These are phyloP conservation scores for Saturnispora saitoi DNA, from an alignment of 805 yeast genomes.

Conservation along the genomic window DNA sequence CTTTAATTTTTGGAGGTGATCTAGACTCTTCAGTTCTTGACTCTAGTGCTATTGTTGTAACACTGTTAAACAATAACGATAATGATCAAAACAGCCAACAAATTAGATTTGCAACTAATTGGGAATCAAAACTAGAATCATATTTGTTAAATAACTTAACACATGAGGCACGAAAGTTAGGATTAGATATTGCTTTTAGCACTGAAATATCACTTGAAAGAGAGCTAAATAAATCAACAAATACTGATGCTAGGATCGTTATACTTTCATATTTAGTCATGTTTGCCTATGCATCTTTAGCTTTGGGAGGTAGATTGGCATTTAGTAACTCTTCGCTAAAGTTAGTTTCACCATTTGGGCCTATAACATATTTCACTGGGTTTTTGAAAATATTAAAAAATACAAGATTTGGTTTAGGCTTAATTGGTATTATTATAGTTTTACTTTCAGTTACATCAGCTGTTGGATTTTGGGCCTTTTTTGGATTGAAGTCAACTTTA, in stretches of 20 bases:
- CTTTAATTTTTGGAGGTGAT: constrained; percentile 58
- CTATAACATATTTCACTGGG: constrained; percentile 5
- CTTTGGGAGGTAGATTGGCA: constrained; percentile 46
- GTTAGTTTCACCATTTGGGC: constrained; percentile 7
- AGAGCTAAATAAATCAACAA: constrained; percentile 75
- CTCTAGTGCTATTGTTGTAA: constrained; percentile 68
- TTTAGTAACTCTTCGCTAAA: background rate
- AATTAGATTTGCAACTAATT: constrained; percentile 35
- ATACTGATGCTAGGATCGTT: constrained; percentile 66
- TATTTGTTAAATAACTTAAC: constrained; percentile 37
- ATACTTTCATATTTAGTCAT: constrained; percentile 69
- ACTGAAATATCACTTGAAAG: constrained; percentile 80
- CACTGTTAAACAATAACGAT: constrained; percentile 57
- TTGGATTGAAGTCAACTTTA: constrained; percentile 80
- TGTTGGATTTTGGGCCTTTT: constrained; percentile 66
- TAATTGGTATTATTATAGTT: constrained; percentile 79
- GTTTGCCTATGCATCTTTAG: constrained; percentile 82
- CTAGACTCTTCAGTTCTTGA: constrained; percentile 36
- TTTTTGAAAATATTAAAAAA: constrained; percentile 25
- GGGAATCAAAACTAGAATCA: constrained; percentile 65
- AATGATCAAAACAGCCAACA: constrained; percentile 35
- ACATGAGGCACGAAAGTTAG: constrained; percentile 39
- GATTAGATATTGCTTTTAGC: constrained; percentile 60
- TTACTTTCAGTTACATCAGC: constrained; percentile 72
- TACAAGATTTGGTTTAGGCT: constrained; percentile 69